Base-by-base conservation (phyloP, 768 basidiomycete species). In the Phaeotremella skinneri region DNA sequence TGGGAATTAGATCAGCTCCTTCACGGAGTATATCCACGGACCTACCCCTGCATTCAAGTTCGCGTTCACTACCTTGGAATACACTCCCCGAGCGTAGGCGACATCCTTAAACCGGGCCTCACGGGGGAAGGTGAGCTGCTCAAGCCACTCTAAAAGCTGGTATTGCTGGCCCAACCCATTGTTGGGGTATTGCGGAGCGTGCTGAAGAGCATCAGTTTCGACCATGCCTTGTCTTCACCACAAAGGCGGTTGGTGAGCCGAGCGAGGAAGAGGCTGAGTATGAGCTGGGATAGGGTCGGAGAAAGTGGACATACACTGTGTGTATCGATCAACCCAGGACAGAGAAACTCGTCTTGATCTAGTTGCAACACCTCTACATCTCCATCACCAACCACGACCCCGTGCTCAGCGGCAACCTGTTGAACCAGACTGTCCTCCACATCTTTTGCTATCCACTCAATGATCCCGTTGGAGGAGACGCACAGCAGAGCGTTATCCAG, bases 311-410 rank as follows among this genome's bases (percentile, higher is more conserved):
- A 75, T 87, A 72, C 71, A 91, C 91, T 31, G 87, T 89, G 77
- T 94, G 91, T 94, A 80, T 96, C 92, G 54, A 93, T 80, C 74
- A 94, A 85, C 2, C 92, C 92, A 4, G 92, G 92, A 70, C 90
- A 83, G 56, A 94, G 68, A 71, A 91, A 92, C 63, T 83, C 79
- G 5, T 81, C 81, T 5, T 72, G 42, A 55, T 68, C 70, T 17
- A 82, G 76, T 59, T 82, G 74, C 4, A 82, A 71, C 42, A 82
- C 43, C 29, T 76, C 67, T 39, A 70, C 58, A 4, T 26, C 62
- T 1, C 29, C 43, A 20, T 62, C 64, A 1, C 72, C 67, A 23
- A 32, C 50, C 6, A 82, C 78, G 20, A 79, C 69, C n/a, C 85
- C 87, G 61, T 85, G 83, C 43, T 77, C 74, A 0, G 80, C 79